These are phyloP conservation scores for Hemisphaericaspora lyxosophila DNA, from an alignment of 1,139 yeast genomes.

Conservation along the genomic window DNA sequence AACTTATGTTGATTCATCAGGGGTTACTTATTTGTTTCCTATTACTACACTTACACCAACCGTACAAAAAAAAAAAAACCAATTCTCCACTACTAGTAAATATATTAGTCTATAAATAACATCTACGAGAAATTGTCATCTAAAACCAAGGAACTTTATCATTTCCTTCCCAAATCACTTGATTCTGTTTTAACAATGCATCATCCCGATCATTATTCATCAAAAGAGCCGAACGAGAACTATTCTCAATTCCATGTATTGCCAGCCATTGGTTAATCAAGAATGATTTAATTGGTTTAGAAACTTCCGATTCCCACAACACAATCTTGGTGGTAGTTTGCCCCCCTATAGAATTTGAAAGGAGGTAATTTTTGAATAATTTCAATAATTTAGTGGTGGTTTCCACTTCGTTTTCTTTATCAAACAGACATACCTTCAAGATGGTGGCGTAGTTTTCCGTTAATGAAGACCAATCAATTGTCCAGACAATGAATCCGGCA, in stretches of 20 bases:
- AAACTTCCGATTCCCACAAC: constrained; percentile 40
- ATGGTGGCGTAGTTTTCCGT: constrained; percentile 28
- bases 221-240: constrained; percentile 39
- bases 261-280: constrained; percentile 17
- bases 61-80: too few species aligned
- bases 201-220: constrained; percentile 27
- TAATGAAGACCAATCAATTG: constrained; percentile 34
- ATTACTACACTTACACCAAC: too few species aligned
- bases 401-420: constrained; percentile 17
- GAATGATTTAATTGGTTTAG: constrained; percentile 13
- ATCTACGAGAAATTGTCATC: not conserved
- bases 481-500: constrained; percentile 40
- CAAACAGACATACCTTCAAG: constrained; percentile 27
- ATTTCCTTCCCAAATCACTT: constrained; percentile 45
- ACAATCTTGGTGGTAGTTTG: constrained; percentile 21
- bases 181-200: constrained; percentile 22
- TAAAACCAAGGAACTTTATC: constrained; percentile 49
- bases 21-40: too few species aligned
- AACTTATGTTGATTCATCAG: too few species aligned
- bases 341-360: constrained; percentile 7
- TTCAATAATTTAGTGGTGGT: constrained; percentile 24
- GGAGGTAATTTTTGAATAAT: constrained; percentile 21
- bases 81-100: not conserved
- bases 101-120: constrained; percentile 2
- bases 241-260: constrained; percentile 28